Evolutionary conservation across 169 alveolate species (phyloP), one percentile per base, ranked within the genome.

Genomic region (Eimeria necatrix): DNA sequence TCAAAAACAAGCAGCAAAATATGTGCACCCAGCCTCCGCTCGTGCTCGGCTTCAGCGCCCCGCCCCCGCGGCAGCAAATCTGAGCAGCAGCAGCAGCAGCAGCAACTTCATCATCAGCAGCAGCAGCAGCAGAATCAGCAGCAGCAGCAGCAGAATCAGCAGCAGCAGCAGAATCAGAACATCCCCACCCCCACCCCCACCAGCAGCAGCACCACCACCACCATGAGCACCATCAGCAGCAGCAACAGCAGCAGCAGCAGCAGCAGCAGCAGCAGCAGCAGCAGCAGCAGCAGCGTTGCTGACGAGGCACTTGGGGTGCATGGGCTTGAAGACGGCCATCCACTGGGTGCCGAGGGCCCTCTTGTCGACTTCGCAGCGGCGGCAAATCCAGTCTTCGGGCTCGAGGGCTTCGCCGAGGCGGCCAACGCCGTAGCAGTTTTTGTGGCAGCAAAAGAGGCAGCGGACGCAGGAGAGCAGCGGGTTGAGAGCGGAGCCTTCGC

Each of bases 1-100:
- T 60, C 95, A 95, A 61, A 73, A 94, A 94, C 53, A 94, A n/a
- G 61, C 64, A 84, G 68, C 96, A 94, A 81, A 86, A 59, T 4
- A 94, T 8, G 61, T 94, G 96, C 26, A 78, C 96, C 96, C 98
- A 97, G n/a, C 68, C 92, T 48, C 96, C 97, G 68, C 95, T 97
- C 6, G n/a, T 49, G 18, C 32, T 92, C 20, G 95, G 94, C 68
- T 96, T 96, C 60, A 96, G 56, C 49, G 98, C 97, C 60, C 98
- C 98, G 24, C 97, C 97, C 22, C 98, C 97, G 0, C 95, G 93
- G 90, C 96, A 96, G 86, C 98, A 97, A 4, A 97, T 73, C 94
- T 89, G 89, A 70, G 22, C 6, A 53, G 3, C 83, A 71, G n/a
- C 16, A 20, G 22, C n/a, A 4, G 6, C 16, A 4, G n/a, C n/a